Percentiles rank a stretch among this genome's conserved stretches.
Evolutionary conservation across 441 rosid species (phyloP).

Genomic region (Macaranga tanarius): DNA sequence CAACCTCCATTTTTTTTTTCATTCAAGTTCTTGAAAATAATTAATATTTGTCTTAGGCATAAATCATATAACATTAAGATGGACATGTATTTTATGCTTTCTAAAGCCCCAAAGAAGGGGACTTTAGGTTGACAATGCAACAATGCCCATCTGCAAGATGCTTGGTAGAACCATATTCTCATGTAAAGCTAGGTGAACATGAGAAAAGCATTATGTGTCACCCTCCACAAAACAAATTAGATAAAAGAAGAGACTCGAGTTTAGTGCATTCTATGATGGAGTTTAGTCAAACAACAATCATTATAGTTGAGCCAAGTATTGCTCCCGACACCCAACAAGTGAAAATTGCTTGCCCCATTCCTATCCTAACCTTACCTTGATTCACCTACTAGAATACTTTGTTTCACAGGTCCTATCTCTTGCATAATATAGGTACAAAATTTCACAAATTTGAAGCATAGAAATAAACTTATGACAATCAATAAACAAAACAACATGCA

Average conservation of each 20-base stretch:
- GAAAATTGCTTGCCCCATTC: not conserved
- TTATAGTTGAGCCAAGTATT: not conserved
- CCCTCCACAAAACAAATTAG: not conserved
- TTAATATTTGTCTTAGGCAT: not conserved
- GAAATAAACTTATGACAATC: slow-evolving; percentile 2
- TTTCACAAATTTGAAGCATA: not conserved
- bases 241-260: not conserved
- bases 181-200: not conserved
- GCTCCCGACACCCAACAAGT: not conserved
- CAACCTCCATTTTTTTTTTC: not conserved
- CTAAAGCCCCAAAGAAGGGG: not conserved
- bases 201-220: not conserved
- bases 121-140: not conserved
- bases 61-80: not conserved
- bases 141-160: not conserved
- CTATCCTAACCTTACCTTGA: not conserved
- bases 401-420: not conserved
- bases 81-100: not conserved
- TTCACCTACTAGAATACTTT: not conserved
- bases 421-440: not conserved
- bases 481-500: slow-evolving; percentile 8
- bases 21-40: not conserved
- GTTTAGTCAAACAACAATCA: not conserved
- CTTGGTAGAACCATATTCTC: not conserved
- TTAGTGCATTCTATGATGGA: not conserved